Evolutionary conservation across 805 yeast species (phyloP), one percentile per base, ranked within the genome.

Genomic region (Lachancea cidri): DNA sequence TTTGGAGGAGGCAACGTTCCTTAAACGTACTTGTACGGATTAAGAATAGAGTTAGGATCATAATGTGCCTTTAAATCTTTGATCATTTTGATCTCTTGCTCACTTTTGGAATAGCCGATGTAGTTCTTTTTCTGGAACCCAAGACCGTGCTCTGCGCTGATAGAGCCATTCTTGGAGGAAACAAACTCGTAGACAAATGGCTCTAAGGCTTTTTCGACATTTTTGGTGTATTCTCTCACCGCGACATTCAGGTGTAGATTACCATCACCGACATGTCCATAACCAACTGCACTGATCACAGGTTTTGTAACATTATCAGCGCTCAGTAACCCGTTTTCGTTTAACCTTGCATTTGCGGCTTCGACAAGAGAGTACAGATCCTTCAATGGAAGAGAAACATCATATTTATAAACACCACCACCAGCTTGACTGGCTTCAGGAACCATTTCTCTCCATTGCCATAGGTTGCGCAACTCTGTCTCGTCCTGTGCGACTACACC

Each of bases 251-350:
- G 76, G 64, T 93, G 98, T 55, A 93, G 70, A 66, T 93, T 93
- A 39, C 98, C 98, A 60, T 93, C 98, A 42, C 98, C 98, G 55
- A 93, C 76, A 58, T 93, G 98, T n/a, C 98, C 98, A 57, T 91
- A 93, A 0, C 98, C 98, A 50, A 91, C 81, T 8, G 94, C 95
- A 46, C 79, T 83, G 40, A 86, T 81, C 2, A 86, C 97, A 2
- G 97, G 96, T 36, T 60, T 61, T 24, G 55, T 44, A 3, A 73
- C 70, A 32, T 76, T 83, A 25, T 79, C 77, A 35, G 73, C 77
- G 40, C 83, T 86, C 17, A 81, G 66, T 41, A 91, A 65, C 2
- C 74, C 80, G 22, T 74, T 72, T 25, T 71, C 77, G 2, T 45
- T 55, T 47, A 93, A 70, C 53, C 75, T 75, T 34, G 64, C 77